A percentile compares a stretch with the other conserved stretches of the same genome.
Evolutionary conservation across 768 basidiomycete genomes (phyloP).

Genomic region (Mycena amicta): DNA sequence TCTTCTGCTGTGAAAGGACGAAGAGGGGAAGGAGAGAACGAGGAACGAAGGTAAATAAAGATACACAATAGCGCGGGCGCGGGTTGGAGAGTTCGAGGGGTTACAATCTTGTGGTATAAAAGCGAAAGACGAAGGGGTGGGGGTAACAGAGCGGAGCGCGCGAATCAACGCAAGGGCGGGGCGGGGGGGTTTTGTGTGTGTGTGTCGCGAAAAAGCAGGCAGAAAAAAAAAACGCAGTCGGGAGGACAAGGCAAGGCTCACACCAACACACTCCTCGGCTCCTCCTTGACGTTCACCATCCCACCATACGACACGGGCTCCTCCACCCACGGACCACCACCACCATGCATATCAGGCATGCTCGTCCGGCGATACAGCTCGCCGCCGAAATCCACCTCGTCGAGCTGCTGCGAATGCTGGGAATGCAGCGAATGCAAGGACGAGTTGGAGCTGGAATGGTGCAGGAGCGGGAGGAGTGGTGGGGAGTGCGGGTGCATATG

Average conservation of each 20-base stretch:
- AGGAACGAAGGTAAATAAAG: not conserved
- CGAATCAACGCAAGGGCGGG: not conserved
- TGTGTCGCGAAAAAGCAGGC: not conserved
- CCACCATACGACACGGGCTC: not conserved
- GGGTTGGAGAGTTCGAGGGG: no score
- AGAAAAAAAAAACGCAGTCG: not conserved
- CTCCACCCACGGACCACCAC: not conserved
- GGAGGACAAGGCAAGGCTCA: not conserved
- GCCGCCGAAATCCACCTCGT: not conserved
- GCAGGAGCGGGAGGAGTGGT: not conserved
- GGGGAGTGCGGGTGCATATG: not conserved
- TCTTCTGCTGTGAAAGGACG: no score
- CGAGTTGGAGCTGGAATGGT: conserved; percentile 3
- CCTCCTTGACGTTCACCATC: conserved; percentile 20
- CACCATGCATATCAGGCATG: conserved; percentile 6
- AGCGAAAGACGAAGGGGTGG: not conserved
- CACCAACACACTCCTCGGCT: conserved; percentile 15
- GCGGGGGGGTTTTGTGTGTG: not conserved
- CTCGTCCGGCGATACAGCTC: conserved; percentile 13
- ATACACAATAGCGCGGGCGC: not conserved
- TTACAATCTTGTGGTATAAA: no score
- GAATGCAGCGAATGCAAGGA: conserved; percentile 1
- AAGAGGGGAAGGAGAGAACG: not conserved
- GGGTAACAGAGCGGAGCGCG: not conserved
- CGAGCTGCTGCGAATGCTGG: not conserved